phyloP scores from a whole-genome alignment of 179 eudicot genomes.

The Beta macrorhiza region DNA sequence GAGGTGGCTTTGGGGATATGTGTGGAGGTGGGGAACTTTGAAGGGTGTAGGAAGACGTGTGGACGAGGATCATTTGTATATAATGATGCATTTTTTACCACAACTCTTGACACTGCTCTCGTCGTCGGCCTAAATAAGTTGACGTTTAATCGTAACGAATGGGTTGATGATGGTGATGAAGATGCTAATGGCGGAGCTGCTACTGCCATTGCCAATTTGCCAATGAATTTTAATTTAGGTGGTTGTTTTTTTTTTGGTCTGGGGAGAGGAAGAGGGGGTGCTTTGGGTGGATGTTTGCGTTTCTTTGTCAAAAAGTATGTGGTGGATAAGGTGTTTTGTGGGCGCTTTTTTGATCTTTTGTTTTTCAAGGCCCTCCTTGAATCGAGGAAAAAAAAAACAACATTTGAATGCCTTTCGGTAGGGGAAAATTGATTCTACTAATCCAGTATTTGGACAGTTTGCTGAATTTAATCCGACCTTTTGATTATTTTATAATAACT shows the following conservation, averaged over 20 bases:
- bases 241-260: neutral
- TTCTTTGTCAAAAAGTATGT: neutral
- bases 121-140: no score
- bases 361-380: neutral
- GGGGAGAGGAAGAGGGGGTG: no score
- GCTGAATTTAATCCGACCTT: no score
- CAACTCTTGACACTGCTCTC: no score
- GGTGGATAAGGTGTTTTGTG: constrained; percentile 14
- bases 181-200: constrained; percentile 15
- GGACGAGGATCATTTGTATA: neutral
- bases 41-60: constrained; percentile 26
- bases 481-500: no score
- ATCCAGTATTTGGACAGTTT: no score
- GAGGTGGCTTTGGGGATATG: constrained; percentile 40
- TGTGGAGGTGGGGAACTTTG: constrained; percentile 7
- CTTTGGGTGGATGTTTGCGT: neutral
- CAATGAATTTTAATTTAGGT: neutral
- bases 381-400: no score
- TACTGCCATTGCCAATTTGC: neutral
- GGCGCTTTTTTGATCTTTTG: neutral
- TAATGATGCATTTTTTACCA: no score
- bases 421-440: no score
- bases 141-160: no score
- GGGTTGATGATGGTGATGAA: constrained; percentile 4
- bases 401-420: no score